A percentile compares a stretch with the other conserved stretches of the same genome.
phyloP scores from a whole-genome alignment of 345 rosid genomes.

The Microthlaspi erraticum region DNA sequence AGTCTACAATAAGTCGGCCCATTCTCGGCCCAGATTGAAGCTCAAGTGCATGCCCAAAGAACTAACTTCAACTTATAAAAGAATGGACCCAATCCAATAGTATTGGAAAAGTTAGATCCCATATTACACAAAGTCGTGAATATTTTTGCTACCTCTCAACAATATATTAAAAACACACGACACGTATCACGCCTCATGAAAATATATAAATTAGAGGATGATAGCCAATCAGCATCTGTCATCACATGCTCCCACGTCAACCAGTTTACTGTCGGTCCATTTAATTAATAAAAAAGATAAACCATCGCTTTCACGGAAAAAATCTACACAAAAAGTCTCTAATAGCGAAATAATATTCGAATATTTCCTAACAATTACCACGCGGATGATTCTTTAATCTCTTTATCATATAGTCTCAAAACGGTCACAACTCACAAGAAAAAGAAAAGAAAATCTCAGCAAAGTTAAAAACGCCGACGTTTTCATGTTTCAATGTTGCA shows the following conservation, averaged over 20 bases:
- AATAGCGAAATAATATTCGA: conserved; percentile 17
- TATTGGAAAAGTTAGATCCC: not conserved
- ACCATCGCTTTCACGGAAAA: conserved; percentile 18
- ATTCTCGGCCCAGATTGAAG: not conserved
- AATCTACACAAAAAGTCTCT: conserved; percentile 26
- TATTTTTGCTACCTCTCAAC: conserved; percentile 7
- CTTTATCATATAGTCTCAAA: not conserved
- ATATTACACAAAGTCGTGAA: conserved; percentile 17
- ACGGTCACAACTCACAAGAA: not conserved
- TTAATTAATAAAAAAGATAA: conserved; percentile 3
- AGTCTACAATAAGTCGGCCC: not conserved
- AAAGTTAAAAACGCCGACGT: not conserved
- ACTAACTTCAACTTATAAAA: too few relatives aligned
- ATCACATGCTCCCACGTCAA: conserved; percentile 37
- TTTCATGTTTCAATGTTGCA: not conserved
- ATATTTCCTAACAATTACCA: not conserved
- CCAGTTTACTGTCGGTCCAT: conserved; percentile 36
- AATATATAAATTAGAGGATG: conserved; percentile 7
- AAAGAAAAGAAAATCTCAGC: not conserved
- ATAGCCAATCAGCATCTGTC: conserved; percentile 30
- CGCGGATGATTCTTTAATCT: not conserved
- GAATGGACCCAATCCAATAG: not conserved
- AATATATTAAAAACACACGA: not conserved
- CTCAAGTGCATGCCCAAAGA: not conserved
- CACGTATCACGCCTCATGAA: not conserved